These are phyloP conservation scores for Citrus medica DNA, from an alignment of 345 rosid species.

Conservation along the genomic window DNA sequence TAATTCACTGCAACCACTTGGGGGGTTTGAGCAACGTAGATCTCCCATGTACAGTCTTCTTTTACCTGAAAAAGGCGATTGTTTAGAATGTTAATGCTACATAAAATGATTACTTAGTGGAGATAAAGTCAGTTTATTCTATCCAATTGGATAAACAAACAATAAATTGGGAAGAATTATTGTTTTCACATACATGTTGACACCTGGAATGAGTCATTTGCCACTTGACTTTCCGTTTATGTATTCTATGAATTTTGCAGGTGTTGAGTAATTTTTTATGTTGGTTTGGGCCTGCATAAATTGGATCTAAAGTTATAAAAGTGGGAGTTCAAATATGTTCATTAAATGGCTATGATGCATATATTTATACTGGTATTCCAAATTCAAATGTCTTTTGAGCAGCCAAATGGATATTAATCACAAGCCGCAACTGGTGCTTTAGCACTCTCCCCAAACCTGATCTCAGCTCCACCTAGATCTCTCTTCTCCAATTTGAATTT, in stretches of 20 bases:
- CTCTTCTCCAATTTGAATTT: not conserved
- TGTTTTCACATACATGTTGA: slow-evolving; percentile 35
- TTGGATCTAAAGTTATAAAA: not conserved
- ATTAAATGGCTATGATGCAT: not conserved
- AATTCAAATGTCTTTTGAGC: not conserved
- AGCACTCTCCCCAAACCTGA: not conserved
- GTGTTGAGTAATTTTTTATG: slow-evolving; percentile 20
- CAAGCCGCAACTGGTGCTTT: not conserved
- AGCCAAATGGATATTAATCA: not conserved
- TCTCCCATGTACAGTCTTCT: slow-evolving; percentile 25
- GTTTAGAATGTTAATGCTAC: slow-evolving; percentile 1
- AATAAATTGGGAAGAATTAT: not conserved
- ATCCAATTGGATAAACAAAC: not conserved
- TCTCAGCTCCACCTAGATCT: not conserved
- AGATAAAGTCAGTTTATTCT: not conserved
- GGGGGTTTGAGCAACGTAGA: slow-evolving; percentile 38
- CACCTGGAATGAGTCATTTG: slow-evolving; percentile 22
- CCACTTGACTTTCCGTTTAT: slow-evolving; percentile 7
- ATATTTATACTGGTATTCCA: not conserved
- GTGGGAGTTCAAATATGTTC: not conserved
- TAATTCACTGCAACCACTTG: slow-evolving; percentile 42
- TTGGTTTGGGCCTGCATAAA: slow-evolving; percentile 26
- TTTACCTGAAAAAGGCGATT: slow-evolving; percentile 33
- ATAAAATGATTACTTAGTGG: not conserved
- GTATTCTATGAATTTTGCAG: slow-evolving; percentile 29